phyloP scores from a whole-genome alignment of 108 stramenopile species.

The Parietichytrium sp. region DNA sequence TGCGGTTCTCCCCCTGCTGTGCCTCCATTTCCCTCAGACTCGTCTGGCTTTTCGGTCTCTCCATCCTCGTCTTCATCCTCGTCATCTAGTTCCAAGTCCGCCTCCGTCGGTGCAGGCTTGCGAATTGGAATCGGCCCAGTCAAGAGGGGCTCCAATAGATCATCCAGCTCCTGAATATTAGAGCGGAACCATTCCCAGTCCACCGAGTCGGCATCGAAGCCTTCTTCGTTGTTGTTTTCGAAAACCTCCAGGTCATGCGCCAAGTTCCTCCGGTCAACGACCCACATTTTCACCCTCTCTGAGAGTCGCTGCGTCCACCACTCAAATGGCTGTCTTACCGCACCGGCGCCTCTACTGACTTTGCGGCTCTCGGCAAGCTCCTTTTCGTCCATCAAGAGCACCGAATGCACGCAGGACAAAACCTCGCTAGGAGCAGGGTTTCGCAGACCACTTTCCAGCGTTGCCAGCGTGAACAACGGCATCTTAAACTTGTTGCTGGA shows the following conservation, averaged over 20 bases:
- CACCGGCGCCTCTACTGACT: neutral
- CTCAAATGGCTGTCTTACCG: neutral
- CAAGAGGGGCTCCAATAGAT: neutral
- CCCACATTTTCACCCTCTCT: neutral
- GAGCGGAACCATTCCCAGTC: neutral
- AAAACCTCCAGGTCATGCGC: neutral
- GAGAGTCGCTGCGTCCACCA: slow-evolving; percentile 29
- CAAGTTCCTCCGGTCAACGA: neutral
- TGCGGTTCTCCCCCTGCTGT: neutral
- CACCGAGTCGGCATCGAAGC: neutral
- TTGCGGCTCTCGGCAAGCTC: neutral
- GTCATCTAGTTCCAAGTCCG: neutral
- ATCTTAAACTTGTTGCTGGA: slow-evolving; percentile 28
- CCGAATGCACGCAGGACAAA: slow-evolving; percentile 13
- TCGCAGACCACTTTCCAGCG: neutral
- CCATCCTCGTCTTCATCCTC: neutral
- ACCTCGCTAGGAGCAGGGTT: neutral
- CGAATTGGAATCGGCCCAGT: neutral
- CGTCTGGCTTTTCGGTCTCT: neutral
- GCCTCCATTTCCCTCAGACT: neutral
- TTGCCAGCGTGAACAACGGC: neutral
- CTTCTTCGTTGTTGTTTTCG: neutral
- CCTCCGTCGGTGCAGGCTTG: neutral
- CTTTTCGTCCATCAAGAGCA: neutral
- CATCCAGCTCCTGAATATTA: neutral